Conservation (phyloP, 2,329 filamentous ascomycete species). For the Alternaria brassicicola region DNA sequence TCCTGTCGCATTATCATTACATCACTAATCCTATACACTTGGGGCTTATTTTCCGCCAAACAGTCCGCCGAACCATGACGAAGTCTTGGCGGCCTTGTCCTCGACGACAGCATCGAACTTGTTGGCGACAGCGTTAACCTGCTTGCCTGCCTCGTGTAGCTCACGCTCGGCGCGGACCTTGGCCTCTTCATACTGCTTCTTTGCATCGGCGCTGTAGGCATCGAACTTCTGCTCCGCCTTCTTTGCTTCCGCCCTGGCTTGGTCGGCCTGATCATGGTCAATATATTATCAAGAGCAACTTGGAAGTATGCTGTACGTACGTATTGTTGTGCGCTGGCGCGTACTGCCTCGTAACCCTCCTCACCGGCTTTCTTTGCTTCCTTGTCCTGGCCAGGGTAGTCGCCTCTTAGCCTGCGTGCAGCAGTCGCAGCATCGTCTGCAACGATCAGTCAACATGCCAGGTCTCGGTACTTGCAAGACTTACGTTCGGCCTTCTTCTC, state of each 20-base stretch:
- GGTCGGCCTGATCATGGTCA: conserved; percentile 44
- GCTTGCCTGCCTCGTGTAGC: conserved; percentile 51
- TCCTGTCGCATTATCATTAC: conserved; percentile 4
- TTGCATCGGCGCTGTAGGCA: conserved; percentile 60
- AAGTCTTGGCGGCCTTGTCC: conserved; percentile 78
- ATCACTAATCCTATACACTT: neutral
- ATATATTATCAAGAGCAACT: neutral
- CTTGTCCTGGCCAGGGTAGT: conserved; percentile 67
- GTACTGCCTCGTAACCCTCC: conserved; percentile 51
- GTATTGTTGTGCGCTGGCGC: conserved; percentile 54
- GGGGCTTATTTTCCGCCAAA: conserved; percentile 67
- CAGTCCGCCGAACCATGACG: conserved; percentile 83
- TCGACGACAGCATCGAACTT: conserved; percentile 83
- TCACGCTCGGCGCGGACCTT: conserved; percentile 61
- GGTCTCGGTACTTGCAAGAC: conserved; percentile 34
- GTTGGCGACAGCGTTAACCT: conserved; percentile 66
- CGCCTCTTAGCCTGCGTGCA: conserved; percentile 68
- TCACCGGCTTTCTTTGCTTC: conserved; percentile 70
- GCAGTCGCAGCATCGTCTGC: conserved; percentile 78
- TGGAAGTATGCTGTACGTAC: conserved; percentile 25
- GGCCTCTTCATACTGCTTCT: conserved; percentile 66
- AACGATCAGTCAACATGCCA: conserved; percentile 15
- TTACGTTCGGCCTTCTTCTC: conserved; percentile 85
- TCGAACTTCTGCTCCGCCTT: conserved; percentile 68
- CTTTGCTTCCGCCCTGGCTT: conserved; percentile 58